Percentiles rank a stretch among this genome's conserved stretches.
Conservation (phyloP, 768 basidiomycete species). For the Lentinula guzmanii region DNA sequence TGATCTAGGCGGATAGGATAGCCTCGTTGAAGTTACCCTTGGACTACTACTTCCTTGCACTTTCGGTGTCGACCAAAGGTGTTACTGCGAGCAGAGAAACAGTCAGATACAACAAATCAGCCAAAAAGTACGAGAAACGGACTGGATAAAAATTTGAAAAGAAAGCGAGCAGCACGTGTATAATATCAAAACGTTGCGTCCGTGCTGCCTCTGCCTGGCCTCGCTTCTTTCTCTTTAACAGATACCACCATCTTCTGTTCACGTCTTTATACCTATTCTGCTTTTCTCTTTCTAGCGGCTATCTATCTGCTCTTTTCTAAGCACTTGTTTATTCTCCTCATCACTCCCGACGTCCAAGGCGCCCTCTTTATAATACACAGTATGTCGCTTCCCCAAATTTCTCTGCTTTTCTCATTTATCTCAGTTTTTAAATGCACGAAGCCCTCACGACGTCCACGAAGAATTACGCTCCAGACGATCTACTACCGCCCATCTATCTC, state of each 20-base stretch:
- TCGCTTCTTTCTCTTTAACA: neutral
- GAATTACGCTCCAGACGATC: constrained; percentile 31
- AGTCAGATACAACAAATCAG: neutral
- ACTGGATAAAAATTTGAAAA: neutral
- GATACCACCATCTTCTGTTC: neutral
- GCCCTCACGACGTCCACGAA: constrained; percentile 54
- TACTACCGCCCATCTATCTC: constrained; percentile 28
- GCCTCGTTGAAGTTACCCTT: neutral
- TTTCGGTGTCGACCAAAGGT: neutral
- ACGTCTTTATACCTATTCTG: neutral
- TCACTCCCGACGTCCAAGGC: constrained; percentile 34
- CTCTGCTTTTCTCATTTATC: constrained; percentile 17
- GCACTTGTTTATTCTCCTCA: constrained; percentile 32
- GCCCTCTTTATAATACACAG: constrained; percentile 18
- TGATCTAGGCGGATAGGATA: neutral
- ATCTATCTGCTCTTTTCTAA: constrained; percentile 40
- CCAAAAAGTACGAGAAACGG: neutral
- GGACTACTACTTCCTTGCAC: neutral
- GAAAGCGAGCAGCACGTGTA: neutral
- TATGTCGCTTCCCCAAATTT: constrained; percentile 17
- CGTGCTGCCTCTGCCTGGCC: neutral
- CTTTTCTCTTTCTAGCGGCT: constrained; percentile 32
- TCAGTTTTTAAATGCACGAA: constrained; percentile 63
- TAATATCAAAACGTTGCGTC: neutral
- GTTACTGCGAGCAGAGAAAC: neutral